Conservation (phyloP, 2,329 filamentous ascomycete genomes). For the Davidsoniella australis region DNA sequence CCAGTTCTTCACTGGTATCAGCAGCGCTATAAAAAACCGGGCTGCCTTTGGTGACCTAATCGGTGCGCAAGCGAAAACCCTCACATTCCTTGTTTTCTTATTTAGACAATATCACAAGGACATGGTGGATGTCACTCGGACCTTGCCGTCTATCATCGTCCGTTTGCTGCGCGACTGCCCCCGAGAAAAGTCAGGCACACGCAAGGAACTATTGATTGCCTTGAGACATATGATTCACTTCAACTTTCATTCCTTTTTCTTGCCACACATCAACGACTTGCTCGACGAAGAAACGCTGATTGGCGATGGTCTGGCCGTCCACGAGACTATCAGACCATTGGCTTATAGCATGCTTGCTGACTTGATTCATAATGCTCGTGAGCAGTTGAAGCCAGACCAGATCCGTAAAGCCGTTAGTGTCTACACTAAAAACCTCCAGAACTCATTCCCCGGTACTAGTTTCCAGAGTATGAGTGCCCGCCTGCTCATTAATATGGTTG, state of each 20-base stretch:
- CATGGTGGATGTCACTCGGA: conserved; percentile 71
- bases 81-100: conserved; percentile 94
- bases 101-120: conserved; percentile 76
- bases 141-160: conserved; percentile 76
- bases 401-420: conserved; percentile 93
- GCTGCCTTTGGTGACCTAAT: conserved; percentile 95
- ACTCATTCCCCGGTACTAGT: conserved; percentile 90
- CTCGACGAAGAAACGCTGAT: conserved; percentile 88
- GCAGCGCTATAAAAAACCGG: conserved; percentile 81
- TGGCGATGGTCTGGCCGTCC: conserved; percentile 87
- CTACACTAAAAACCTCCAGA: conserved; percentile 89
- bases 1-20: conserved; percentile 81
- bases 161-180: conserved; percentile 85
- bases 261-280: conserved; percentile 86
- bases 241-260: conserved; percentile 89
- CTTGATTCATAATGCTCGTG: conserved; percentile 89
- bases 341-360: conserved; percentile 98
- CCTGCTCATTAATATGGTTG: conserved; percentile 89
- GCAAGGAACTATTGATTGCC: conserved; percentile 89
- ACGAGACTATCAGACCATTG: conserved; percentile 87
- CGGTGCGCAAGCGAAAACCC: conserved; percentile 94
- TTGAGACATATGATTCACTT: conserved; percentile 99
- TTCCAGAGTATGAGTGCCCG: conserved; percentile 99
- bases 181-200: conserved; percentile 76
- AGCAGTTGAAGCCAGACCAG: conserved; percentile 73